Evolutionary conservation across 345 rosid genomes (phyloP).

Genomic region (Sonneratia alba): DNA sequence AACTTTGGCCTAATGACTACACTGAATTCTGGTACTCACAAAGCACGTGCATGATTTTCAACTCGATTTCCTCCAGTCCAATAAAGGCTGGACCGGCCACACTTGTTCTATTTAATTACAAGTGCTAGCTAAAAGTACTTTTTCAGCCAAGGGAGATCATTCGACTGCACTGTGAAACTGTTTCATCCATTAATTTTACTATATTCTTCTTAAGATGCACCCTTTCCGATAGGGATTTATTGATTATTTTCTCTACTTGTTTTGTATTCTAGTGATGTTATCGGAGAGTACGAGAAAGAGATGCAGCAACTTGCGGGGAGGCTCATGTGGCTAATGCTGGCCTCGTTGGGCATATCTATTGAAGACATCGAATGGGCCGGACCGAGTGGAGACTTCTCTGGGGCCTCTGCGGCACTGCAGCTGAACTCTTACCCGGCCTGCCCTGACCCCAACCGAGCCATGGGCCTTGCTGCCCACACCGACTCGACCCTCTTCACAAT

Average conservation of each 20-base stretch:
- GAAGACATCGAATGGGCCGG: constrained; percentile 64
- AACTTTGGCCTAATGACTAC: constrained; percentile 63
- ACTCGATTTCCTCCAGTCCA: too few relatives aligned
- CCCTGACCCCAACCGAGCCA: constrained; percentile 80
- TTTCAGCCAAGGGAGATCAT: too few relatives aligned
- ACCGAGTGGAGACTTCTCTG: constrained; percentile 27
- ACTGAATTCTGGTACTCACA: constrained; percentile 45
- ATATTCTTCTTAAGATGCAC: neutral
- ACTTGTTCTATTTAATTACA: neutral
- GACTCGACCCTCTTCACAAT: constrained; percentile 84
- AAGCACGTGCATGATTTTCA: too few relatives aligned
- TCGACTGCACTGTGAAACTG: neutral
- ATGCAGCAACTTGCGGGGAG: constrained; percentile 59
- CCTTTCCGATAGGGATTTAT: neutral
- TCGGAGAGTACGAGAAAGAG: constrained; percentile 48
- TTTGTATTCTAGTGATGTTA: constrained; percentile 30
- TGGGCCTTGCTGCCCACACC: constrained; percentile 90
- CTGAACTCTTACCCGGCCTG: constrained; percentile 75
- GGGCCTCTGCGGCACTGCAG: constrained; percentile 43
- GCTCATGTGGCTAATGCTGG: constrained; percentile 59
- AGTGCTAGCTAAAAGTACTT: too few relatives aligned
- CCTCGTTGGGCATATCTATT: constrained; percentile 46
- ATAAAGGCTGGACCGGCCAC: neutral
- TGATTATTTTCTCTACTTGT: neutral
- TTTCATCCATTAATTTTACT: neutral